phyloP scores from a whole-genome alignment of 2,329 filamentous ascomycete genomes.

The Penicillium sp. region DNA sequence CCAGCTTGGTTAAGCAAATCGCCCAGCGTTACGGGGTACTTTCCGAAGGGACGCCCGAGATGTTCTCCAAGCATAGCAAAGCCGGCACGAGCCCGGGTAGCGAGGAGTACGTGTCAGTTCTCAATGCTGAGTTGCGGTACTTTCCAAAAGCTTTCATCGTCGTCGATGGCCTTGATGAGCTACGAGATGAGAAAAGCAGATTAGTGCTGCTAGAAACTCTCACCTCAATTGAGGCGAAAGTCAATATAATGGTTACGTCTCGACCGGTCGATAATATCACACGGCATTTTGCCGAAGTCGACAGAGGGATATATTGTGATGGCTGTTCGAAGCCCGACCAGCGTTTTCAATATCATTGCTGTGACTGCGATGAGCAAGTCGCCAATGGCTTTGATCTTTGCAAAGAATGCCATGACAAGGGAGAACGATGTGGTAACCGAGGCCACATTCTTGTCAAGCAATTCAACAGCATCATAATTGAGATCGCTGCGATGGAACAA shows the following conservation, averaged over 20 bases:
- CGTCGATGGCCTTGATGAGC: constrained; percentile 4
- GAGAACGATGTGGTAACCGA: neutral
- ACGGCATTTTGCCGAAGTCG: neutral
- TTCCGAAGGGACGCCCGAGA: neutral
- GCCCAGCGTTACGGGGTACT: constrained; percentile 2
- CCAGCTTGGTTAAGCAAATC: constrained; percentile 6
- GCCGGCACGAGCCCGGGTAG: neutral
- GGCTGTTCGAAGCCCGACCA: neutral
- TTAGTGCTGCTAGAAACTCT: constrained; percentile 1
- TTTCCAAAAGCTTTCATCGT: constrained; percentile 4
- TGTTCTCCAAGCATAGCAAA: constrained; percentile 5
- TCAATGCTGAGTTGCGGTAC: neutral
- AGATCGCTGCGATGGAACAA: constrained; percentile 4
- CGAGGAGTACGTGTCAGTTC: neutral
- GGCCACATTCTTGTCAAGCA: constrained; percentile 2
- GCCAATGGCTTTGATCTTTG: neutral
- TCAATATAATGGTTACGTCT: constrained; percentile 5
- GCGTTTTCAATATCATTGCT: constrained; percentile 2
- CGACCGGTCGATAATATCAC: constrained; percentile 1
- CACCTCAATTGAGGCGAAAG: neutral
- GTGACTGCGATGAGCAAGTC: neutral
- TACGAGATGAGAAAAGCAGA: constrained; percentile 4
- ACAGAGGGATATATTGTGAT: neutral
- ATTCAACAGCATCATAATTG: neutral
- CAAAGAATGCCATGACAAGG: constrained; percentile 1